phyloP scores from a whole-genome alignment of 179 eudicot genomes.

The Silene vulgaris region DNA sequence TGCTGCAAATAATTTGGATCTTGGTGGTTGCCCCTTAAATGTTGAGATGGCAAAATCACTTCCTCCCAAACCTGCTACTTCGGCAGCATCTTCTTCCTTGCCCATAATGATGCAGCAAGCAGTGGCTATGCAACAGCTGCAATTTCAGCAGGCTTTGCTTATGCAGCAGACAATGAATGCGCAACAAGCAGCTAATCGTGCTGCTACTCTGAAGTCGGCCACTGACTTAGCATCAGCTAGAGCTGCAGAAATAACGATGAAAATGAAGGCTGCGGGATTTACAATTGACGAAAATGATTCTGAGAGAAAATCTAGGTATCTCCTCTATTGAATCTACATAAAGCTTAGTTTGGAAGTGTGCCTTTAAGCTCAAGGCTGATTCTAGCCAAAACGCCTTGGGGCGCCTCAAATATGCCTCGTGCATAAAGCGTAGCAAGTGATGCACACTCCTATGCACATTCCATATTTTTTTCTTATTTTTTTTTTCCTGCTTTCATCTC shows the following conservation, averaged over 20 bases:
- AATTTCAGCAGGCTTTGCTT: constrained; percentile 86
- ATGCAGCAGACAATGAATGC: constrained; percentile 92
- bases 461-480: background rate
- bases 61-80: constrained; percentile 65
- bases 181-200: constrained; percentile 95
- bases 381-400: background rate
- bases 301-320: constrained; percentile 64
- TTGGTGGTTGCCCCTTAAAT: constrained; percentile 86
- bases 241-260: constrained; percentile 92
- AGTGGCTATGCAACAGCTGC: constrained; percentile 97
- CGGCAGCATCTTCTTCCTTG: constrained; percentile 59
- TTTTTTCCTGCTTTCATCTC: background rate
- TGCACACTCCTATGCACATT: background rate
- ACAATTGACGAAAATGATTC: constrained; percentile 46
- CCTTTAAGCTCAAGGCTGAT: background rate
- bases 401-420: background rate
- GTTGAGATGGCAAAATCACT: constrained; percentile 98
- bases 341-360: background rate
- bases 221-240: constrained; percentile 94
- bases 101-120: constrained; percentile 97
- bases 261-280: constrained; percentile 68
- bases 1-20: constrained; percentile 78
- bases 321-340: background rate
- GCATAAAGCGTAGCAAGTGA: background rate
- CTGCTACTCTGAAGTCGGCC: constrained; percentile 86